A percentile compares a stretch with the other conserved stretches of the same genome.
Conservation (phyloP, 2,329 filamentous ascomycete species). For the Fonsecaea pugnacius region DNA sequence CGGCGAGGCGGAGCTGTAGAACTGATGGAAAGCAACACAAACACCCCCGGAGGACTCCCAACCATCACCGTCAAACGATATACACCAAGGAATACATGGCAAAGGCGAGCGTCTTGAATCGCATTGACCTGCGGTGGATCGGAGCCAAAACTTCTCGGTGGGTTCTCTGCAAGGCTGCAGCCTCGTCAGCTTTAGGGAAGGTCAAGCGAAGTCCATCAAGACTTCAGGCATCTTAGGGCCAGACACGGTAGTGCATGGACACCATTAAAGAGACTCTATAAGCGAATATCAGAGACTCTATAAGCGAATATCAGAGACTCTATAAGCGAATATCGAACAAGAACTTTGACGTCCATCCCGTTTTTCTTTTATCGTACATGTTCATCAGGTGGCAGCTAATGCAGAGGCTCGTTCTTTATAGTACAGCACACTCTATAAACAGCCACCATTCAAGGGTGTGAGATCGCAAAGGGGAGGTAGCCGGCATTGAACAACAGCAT, state of each 20-base stretch:
- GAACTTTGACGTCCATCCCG: neutral
- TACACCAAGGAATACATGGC: neutral
- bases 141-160: neutral
- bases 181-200: neutral
- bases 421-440: neutral
- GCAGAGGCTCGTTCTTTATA: neutral
- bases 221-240: neutral
- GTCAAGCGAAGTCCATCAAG: neutral
- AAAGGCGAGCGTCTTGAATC: neutral
- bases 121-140: neutral
- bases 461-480: neutral
- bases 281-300: neutral
- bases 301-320: too few relatives aligned
- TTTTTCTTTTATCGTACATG: neutral
- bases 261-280: neutral
- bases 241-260: neutral
- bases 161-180: slow-evolving; percentile 1
- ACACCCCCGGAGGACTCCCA: neutral
- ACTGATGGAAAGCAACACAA: neutral
- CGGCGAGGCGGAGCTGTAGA: neutral
- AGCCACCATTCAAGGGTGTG: neutral
- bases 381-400: neutral
- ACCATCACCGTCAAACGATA: neutral
- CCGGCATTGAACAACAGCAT: neutral
- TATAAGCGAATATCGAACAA: neutral